Evolutionary conservation across 768 basidiomycete genomes (phyloP).

Genomic region (Plicaturopsis crispa): DNA sequence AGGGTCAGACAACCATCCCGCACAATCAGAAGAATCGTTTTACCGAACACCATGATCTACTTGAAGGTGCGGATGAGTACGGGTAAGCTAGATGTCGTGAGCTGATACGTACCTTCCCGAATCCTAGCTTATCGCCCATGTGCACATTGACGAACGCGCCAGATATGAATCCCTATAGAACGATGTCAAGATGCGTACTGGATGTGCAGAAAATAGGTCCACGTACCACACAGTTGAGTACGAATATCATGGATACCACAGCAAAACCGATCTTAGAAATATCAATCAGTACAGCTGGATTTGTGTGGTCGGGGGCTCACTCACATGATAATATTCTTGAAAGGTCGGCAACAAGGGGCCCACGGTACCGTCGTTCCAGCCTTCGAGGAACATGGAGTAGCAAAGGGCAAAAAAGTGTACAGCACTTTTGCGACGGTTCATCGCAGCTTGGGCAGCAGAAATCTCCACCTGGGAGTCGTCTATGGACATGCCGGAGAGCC

Average conservation of each 20-base stretch:
- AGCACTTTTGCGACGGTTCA: too few relatives aligned
- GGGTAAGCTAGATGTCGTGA: background rate
- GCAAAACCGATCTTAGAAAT: conserved; percentile 35
- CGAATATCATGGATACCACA: conserved; percentile 56
- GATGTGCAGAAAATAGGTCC: conserved; percentile 5
- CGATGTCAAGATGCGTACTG: background rate
- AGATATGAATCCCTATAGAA: conserved; percentile 35
- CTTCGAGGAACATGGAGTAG: background rate
- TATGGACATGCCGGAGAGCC: too few relatives aligned
- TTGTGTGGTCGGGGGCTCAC: background rate
- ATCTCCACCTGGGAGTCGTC: too few relatives aligned
- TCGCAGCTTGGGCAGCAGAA: too few relatives aligned
- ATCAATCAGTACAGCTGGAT: background rate
- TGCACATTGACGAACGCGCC: conserved; percentile 41
- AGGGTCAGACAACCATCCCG: background rate
- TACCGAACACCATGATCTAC: conserved; percentile 26
- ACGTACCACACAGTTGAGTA: conserved; percentile 29
- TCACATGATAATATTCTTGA: conserved; percentile 18
- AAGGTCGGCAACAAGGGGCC: conserved; percentile 19
- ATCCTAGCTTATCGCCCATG: conserved; percentile 35
- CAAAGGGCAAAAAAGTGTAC: too few relatives aligned
- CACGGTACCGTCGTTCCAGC: conserved; percentile 20
- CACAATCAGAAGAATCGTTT: background rate
- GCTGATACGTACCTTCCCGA: conserved; percentile 32
- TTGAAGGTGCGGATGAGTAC: background rate